phyloP scores from a whole-genome alignment of 495 filamentous ascomycete species.

The Chaetomidium leptoderma region DNA sequence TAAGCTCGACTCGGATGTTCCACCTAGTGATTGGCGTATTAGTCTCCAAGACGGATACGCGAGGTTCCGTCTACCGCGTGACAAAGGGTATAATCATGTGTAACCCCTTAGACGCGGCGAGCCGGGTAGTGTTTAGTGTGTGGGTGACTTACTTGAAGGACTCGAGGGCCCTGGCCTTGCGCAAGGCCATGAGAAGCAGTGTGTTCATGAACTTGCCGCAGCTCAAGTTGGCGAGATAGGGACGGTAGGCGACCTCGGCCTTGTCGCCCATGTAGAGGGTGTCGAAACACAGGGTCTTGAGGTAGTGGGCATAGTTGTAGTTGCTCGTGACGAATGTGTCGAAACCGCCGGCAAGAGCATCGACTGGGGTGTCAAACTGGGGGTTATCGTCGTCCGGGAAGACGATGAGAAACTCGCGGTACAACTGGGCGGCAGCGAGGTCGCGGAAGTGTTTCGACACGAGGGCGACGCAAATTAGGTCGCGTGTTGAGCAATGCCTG shows the following conservation, averaged over 20 bases:
- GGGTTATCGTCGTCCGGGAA: conserved; percentile 53
- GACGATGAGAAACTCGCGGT: conserved; percentile 54
- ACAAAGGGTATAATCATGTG: background rate
- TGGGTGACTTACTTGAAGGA: conserved; percentile 46
- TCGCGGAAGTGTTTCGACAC: conserved; percentile 53
- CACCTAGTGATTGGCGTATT: conserved; percentile 43
- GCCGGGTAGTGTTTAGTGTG: background rate
- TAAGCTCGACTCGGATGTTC: conserved; percentile 60
- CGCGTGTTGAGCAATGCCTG: conserved; percentile 39
- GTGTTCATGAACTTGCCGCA: conserved; percentile 61
- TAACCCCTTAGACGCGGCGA: background rate
- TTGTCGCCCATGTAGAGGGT: conserved; percentile 43
- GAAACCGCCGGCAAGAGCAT: conserved; percentile 51
- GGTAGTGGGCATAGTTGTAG: conserved; percentile 55
- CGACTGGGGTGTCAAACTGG: conserved; percentile 43
- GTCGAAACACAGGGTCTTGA: conserved; percentile 49
- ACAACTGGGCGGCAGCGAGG: conserved; percentile 54
- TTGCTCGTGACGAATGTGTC: conserved; percentile 58
- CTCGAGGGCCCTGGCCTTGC: conserved; percentile 51
- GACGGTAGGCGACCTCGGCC: conserved; percentile 43
- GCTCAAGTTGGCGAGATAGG: conserved; percentile 45
- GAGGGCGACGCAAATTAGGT: conserved; percentile 51
- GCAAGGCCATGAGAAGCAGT: conserved; percentile 51
- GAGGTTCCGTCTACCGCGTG: too few species aligned
- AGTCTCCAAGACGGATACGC: background rate